phyloP scores from a whole-genome alignment of 2,329 filamentous ascomycete species.

The Colletotrichum phormii region DNA sequence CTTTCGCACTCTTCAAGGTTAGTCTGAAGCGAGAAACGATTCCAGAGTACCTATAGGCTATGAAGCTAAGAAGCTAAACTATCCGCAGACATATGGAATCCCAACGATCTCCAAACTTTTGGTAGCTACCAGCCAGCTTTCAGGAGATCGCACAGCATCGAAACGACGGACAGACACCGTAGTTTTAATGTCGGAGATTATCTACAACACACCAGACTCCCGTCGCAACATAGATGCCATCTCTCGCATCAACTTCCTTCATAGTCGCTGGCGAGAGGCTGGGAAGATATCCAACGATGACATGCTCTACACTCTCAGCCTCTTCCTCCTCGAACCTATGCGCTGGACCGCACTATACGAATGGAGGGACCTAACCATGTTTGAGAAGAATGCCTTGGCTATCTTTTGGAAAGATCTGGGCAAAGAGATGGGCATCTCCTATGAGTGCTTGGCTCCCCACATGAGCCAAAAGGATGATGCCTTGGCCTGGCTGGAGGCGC shows the following conservation, averaged over 20 bases:
- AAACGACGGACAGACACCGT: conserved; percentile 66
- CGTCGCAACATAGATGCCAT: conserved; percentile 62
- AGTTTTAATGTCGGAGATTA: conserved; percentile 61
- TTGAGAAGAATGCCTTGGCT: conserved; percentile 67
- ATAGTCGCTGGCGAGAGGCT: conserved; percentile 65
- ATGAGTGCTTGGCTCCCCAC: conserved; percentile 54
- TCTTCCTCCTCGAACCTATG: conserved; percentile 68
- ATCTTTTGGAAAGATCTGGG: conserved; percentile 69
- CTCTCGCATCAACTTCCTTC: conserved; percentile 73
- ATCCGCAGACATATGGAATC: conserved; percentile 59
- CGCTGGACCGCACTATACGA: conserved; percentile 66
- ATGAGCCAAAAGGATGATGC: conserved; percentile 56
- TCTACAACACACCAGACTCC: conserved; percentile 54
- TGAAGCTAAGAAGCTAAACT: not conserved
- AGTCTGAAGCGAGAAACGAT: conserved; percentile 1
- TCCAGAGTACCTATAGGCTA: too few relatives aligned
- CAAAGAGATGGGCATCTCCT: conserved; percentile 65
- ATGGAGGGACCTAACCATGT: conserved; percentile 65
- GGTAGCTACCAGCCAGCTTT: conserved; percentile 60
- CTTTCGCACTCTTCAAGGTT: conserved; percentile 70
- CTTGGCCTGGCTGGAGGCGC: conserved; percentile 63
- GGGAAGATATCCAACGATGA: conserved; percentile 72
- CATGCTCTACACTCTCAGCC: conserved; percentile 72
- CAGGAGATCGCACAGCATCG: conserved; percentile 52
- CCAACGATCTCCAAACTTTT: conserved; percentile 64